Percentiles rank a stretch among this genome's conserved stretches.
Evolutionary conservation across 2,329 filamentous ascomycete genomes (phyloP).

Genomic region (Botryosphaeria dothidea): DNA sequence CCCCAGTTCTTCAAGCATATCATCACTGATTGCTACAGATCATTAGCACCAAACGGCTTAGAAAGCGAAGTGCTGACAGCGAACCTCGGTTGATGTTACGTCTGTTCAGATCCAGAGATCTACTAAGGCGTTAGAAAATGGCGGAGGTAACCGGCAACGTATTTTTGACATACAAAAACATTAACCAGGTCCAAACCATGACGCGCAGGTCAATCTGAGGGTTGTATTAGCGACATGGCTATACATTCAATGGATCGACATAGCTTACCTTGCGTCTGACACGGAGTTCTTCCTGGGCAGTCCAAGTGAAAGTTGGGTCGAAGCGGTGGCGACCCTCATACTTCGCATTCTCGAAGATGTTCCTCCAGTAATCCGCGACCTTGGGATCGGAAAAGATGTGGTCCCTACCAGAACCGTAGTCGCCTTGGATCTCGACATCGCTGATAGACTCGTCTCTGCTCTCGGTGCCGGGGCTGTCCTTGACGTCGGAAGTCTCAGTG

Average conservation of each 20-base stretch:
- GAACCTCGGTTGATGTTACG: conserved; percentile 31
- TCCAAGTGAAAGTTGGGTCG: conserved; percentile 49
- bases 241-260: conserved; percentile 21
- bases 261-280: conserved; percentile 43
- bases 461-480: not conserved
- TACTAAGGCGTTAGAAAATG: not conserved
- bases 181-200: conserved; percentile 29
- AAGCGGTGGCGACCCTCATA: conserved; percentile 53
- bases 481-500: not conserved
- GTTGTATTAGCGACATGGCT: not conserved
- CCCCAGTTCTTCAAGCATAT: conserved; percentile 27
- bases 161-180: conserved; percentile 24
- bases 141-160: too few relatives aligned
- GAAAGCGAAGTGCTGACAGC: conserved; percentile 23
- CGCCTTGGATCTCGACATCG: not conserved
- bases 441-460: not conserved
- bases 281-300: conserved; percentile 23
- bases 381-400: conserved; percentile 51
- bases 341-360: conserved; percentile 55
- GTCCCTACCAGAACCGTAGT: conserved; percentile 1
- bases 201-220: conserved; percentile 26
- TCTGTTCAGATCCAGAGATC: conserved; percentile 28
- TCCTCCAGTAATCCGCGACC: conserved; percentile 55
- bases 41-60: not conserved
- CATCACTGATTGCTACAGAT: not conserved